Evolutionary conservation across 2,329 filamentous ascomycete species (phyloP).

Genomic region (Penicillium oxalicum): DNA sequence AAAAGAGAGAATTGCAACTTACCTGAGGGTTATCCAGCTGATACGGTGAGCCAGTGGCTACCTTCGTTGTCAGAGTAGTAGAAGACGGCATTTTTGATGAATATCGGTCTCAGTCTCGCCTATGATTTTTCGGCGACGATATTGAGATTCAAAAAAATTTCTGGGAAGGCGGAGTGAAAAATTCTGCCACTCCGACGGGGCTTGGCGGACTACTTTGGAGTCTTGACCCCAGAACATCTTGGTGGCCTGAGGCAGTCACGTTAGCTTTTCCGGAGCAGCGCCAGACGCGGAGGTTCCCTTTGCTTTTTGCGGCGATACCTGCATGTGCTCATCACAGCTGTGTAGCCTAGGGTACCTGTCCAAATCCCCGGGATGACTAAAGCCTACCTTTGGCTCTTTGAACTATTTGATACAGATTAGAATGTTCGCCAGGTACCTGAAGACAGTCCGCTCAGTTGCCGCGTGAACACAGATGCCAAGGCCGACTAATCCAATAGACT

Average conservation of each 20-base stretch:
- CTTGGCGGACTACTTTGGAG: slow-evolving; percentile 19
- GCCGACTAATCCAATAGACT: no score
- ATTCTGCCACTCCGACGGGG: slow-evolving; percentile 24
- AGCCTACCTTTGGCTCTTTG: no score
- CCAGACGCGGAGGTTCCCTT: slow-evolving; percentile 3
- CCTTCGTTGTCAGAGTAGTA: slow-evolving; percentile 38
- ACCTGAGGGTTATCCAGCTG: slow-evolving; percentile 46
- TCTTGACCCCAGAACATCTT: slow-evolving; percentile 3
- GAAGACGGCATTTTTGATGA: slow-evolving; percentile 36
- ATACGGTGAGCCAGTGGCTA: slow-evolving; percentile 41
- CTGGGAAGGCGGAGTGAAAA: slow-evolving; percentile 29
- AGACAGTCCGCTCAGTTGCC: no score
- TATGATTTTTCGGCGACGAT: slow-evolving; percentile 26
- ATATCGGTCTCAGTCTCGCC: slow-evolving; percentile 21
- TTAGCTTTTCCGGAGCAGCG: background rate
- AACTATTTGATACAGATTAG: no score
- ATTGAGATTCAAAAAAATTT: slow-evolving; percentile 32
- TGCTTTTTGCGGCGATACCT: background rate
- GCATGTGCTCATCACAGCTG: no score
- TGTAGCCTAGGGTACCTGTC: no score
- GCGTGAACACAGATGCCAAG: no score
- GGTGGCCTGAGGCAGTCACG: slow-evolving; percentile 13
- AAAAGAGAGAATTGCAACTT: slow-evolving; percentile 6
- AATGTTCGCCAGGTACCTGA: no score
- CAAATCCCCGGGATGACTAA: no score